Evolutionary conservation across 176 grass and related monocot species (phyloP).

Genomic region (Triticum aestivum): DNA sequence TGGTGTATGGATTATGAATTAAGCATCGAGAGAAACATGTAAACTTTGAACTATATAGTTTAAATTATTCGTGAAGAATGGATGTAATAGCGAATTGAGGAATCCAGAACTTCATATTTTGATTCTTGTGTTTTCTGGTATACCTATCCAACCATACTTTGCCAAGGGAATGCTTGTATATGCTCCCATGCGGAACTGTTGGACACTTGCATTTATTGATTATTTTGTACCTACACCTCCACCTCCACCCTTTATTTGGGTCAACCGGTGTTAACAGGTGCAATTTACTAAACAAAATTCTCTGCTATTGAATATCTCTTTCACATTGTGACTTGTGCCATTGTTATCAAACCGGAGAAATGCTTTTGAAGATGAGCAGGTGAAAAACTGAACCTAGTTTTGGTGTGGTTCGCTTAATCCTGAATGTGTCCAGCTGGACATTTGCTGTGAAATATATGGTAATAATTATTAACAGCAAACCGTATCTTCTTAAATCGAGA

Average conservation of each 20-base stretch:
- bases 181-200: neutral
- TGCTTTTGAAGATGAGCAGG: conserved; percentile 5
- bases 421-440: neutral
- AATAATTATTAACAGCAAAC: neutral
- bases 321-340: neutral
- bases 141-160: neutral
- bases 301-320: neutral
- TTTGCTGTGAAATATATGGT: conserved; percentile 15
- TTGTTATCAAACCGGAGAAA: neutral
- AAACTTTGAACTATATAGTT: neutral
- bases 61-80: neutral
- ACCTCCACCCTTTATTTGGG: neutral
- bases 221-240: neutral
- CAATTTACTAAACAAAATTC: neutral
- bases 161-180: neutral
- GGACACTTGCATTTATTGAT: neutral
- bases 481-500: neutral
- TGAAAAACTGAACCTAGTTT: conserved; percentile 1
- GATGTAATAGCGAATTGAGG: neutral
- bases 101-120: neutral
- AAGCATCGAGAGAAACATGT: neutral
- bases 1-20: neutral
- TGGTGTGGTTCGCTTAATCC: neutral
- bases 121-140: neutral
- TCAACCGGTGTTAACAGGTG: neutral